phyloP scores from a whole-genome alignment of 1,139 yeast genomes.

The Blastobotrys serpentis region DNA sequence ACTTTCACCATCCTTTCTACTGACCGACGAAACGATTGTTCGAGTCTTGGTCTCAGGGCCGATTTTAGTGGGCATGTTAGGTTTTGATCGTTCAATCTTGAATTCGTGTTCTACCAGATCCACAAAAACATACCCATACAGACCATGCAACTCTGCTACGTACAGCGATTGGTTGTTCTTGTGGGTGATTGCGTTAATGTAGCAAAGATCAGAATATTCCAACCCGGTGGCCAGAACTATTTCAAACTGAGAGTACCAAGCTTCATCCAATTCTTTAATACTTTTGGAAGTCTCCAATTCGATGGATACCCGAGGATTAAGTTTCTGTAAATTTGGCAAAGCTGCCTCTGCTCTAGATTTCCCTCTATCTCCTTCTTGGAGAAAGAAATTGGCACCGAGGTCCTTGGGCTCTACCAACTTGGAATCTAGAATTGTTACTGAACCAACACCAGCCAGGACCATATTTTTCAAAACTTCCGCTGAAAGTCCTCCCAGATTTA shows the following conservation, averaged over 20 bases:
- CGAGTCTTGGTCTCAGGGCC: constrained; percentile 54
- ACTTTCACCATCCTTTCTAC: constrained; percentile 43
- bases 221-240: constrained; percentile 76
- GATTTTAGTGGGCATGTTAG: constrained; percentile 44
- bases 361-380: constrained; percentile 47
- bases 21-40: constrained; percentile 51
- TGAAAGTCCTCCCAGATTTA: constrained; percentile 71
- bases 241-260: constrained; percentile 60
- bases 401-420: constrained; percentile 59
- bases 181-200: constrained; percentile 55
- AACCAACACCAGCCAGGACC: constrained; percentile 85
- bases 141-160: constrained; percentile 68
- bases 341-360: constrained; percentile 54
- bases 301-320: constrained; percentile 69
- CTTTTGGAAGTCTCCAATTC: constrained; percentile 41
- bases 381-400: constrained; percentile 74
- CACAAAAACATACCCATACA: constrained; percentile 77
- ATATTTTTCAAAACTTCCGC: constrained; percentile 81
- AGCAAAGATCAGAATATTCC: constrained; percentile 39
- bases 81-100: constrained; percentile 50
- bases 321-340: constrained; percentile 55
- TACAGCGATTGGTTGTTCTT: constrained; percentile 61
- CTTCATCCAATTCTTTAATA: constrained; percentile 37
- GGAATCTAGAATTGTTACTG: constrained; percentile 67
- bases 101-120: constrained; percentile 70